Evolutionary conservation across 139 green algal genomes (phyloP).

Genomic region (Yamagishiella unicocca): DNA sequence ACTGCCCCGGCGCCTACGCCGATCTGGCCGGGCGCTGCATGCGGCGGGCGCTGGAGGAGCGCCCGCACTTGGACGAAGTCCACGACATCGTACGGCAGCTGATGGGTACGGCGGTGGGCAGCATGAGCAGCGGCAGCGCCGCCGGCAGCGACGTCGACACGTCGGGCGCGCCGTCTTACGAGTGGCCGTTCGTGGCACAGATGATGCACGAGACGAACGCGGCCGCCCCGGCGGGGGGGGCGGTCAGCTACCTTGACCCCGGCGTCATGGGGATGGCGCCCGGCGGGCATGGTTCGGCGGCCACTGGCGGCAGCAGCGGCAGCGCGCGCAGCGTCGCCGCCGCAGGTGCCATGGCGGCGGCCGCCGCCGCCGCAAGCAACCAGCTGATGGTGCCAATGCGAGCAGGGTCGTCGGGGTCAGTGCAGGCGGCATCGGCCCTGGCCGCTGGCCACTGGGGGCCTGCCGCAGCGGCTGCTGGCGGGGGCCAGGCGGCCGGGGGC

Average conservation of each 20-base stretch:
- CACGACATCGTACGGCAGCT: constrained; percentile 1
- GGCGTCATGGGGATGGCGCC: not conserved
- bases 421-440: not conserved
- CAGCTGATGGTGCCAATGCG: not conserved
- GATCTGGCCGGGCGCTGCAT: constrained; percentile 23
- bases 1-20: not conserved
- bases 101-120: not conserved
- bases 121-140: not conserved
- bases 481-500: not conserved
- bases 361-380: not conserved
- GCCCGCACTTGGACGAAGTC: not conserved
- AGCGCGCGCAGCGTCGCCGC: not conserved
- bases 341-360: not conserved
- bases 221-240: no score
- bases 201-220: no score
- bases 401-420: not conserved
- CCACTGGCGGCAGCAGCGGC: no score
- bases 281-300: not conserved
- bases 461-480: not conserved
- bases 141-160: not conserved
- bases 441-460: not conserved
- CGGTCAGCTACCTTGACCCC: no score
- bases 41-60: constrained; percentile 24
- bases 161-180: not conserved
- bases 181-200: constrained; percentile 12